Evolutionary conservation across 2,329 filamentous ascomycete species (phyloP), one percentile per base, ranked within the genome.

Genomic region (Sporothrix curviconia): DNA sequence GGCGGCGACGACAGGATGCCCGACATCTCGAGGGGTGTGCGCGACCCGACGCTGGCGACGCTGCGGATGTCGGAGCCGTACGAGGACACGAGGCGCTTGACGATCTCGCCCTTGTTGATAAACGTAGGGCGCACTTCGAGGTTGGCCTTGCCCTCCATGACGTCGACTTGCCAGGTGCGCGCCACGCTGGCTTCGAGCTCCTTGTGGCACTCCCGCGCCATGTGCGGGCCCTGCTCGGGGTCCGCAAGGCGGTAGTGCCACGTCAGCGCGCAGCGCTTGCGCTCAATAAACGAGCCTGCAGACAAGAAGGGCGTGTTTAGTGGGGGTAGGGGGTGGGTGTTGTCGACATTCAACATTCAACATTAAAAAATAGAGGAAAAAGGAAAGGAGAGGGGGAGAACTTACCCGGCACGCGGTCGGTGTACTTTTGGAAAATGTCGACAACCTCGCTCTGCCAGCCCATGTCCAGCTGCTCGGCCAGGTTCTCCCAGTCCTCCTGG

Each of bases 91-190:
- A 99, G 79, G 6, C 86, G 84, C 74, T 90, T 92, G 15, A 86
- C 89, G 63, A 97, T 97, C 72, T 95, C 91, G 30, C 94, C 94
- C 77, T 99, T 99, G 79, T 97, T 97, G 75, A 99, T 91, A 67
- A 95, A 96, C 1, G 86, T 92, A 28, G 92, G 92, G n/a, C 94
- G 86, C 32, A 97, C 92, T 72, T 99, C 94, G 25, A 99, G 79
- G 69, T 97, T 97, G 61, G 92, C 92, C 75, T 97, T 99, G 65
- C 94, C 94, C 0, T 85, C 83, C 91, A 97, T 97, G 59, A 99
- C 91, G 66, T 97, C 92, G 3, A 97, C 89, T 49, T 96, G 91
- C 82, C 87, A 96, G 62, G 84, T 84, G 68, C 85, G 87, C 53
- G 77, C 85, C 0, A 96, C 87, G 0, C 84, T 89, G 4, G 79